Percentiles rank a stretch among this genome's conserved stretches.
Conservation (phyloP, 257 asterid species). For the Capsicum rhomboideum region DNA sequence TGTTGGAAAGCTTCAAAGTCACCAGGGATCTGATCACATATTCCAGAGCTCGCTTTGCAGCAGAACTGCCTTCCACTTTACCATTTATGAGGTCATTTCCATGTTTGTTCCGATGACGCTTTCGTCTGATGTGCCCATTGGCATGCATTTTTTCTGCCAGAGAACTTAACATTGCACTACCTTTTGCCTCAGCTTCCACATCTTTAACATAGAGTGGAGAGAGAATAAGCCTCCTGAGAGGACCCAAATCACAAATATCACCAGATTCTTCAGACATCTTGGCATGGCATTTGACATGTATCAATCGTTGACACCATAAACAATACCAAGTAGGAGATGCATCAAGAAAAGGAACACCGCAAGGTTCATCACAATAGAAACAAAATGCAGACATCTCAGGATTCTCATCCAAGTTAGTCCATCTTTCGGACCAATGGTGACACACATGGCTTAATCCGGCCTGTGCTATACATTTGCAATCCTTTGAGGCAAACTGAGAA, state of each 20-base stretch:
- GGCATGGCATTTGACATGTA: constrained; percentile 77
- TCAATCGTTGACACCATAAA: constrained; percentile 76
- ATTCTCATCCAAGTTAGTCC: constrained; percentile 67
- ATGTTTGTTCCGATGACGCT: constrained; percentile 50
- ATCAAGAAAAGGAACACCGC: constrained; percentile 72
- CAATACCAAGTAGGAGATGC: constrained; percentile 89
- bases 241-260: constrained; percentile 73
- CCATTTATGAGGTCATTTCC: constrained; percentile 35
- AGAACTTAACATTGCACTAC: constrained; percentile 23
- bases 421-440: constrained; percentile 92
- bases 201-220: constrained; percentile 74
- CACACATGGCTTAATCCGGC: constrained; percentile 50
- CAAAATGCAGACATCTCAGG: constrained; percentile 80
- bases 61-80: constrained; percentile 36
- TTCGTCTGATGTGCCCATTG: constrained; percentile 49
- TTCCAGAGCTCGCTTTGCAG: constrained; percentile 38
- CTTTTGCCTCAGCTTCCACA: constrained; percentile 32
- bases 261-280: constrained; percentile 76
- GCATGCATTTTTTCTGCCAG: constrained; percentile 39
- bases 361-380: constrained; percentile 76
- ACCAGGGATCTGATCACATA: constrained; percentile 42
- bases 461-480: constrained; percentile 78
- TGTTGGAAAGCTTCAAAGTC: constrained; percentile 30
- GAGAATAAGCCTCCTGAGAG: constrained; percentile 66
- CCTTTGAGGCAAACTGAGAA: constrained; percentile 62